Conservation (phyloP, 2,329 filamentous ascomycete genomes). For the Stagonosporopsis tanaceti region DNA sequence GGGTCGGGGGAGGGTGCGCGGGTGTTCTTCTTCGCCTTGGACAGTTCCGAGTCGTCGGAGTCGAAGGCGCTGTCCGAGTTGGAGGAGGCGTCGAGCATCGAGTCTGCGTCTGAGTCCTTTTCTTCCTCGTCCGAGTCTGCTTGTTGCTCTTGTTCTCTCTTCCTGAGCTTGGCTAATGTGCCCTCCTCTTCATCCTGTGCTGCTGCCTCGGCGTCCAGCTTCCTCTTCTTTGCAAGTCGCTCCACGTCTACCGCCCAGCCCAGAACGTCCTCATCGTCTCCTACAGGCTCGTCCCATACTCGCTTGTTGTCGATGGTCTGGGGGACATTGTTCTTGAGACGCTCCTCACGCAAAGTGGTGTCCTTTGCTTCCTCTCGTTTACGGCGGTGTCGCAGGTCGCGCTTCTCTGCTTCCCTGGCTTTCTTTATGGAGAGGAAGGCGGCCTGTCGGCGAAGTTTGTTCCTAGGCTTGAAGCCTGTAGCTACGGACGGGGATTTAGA, state of each 20-base stretch:
- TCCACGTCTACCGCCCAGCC: conserved; percentile 57
- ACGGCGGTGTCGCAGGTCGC: conserved; percentile 77
- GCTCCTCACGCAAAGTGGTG: conserved; percentile 74
- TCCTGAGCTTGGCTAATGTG: conserved; percentile 43
- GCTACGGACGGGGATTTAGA: conserved; percentile 57
- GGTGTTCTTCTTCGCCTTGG: conserved; percentile 46
- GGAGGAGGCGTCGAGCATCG: conserved; percentile 48
- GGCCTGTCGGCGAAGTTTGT: conserved; percentile 81
- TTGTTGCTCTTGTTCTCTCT: conserved; percentile 32
- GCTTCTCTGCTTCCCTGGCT: conserved; percentile 73
- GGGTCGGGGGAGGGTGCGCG: conserved; percentile 62
- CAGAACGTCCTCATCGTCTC: conserved; percentile 53
- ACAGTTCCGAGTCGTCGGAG: conserved; percentile 35
- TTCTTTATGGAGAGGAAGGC: conserved; percentile 84
- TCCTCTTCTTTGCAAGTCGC: conserved; percentile 54
- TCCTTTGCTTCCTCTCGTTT: conserved; percentile 88
- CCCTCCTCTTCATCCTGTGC: conserved; percentile 39
- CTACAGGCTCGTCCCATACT: conserved; percentile 73
- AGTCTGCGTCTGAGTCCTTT: conserved; percentile 57
- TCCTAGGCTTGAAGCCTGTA: conserved; percentile 66
- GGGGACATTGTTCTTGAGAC: conserved; percentile 80
- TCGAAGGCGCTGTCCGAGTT: conserved; percentile 52
- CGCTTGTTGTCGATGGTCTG: conserved; percentile 58
- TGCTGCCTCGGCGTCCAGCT: conserved; percentile 51
- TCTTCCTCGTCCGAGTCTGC: conserved; percentile 27